phyloP scores from a whole-genome alignment of 1,139 yeast species.

The Candida gigantensis region DNA sequence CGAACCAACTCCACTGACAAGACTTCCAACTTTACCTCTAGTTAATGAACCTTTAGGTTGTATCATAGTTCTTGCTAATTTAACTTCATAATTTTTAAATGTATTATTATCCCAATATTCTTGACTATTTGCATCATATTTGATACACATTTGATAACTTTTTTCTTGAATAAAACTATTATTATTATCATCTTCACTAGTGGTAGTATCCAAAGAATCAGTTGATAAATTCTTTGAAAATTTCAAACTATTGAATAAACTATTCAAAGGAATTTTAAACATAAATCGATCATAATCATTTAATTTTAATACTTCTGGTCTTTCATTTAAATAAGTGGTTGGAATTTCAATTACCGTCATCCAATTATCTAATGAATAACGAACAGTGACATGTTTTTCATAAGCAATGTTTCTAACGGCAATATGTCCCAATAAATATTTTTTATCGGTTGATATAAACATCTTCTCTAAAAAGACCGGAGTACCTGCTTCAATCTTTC shows the following conservation, averaged over 20 bases:
- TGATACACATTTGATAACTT: conserved; percentile 54
- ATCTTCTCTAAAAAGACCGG: conserved; percentile 67
- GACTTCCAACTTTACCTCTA: background rate
- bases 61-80: conserved; percentile 32
- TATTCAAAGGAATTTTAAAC: conserved; percentile 53
- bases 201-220: conserved; percentile 10
- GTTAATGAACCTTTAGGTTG: conserved; percentile 7
- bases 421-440: conserved; percentile 65
- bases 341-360: conserved; percentile 67
- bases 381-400: conserved; percentile 60
- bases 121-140: conserved; percentile 47
- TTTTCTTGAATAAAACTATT: conserved; percentile 16
- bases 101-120: conserved; percentile 83
- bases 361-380: conserved; percentile 77
- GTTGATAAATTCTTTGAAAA: conserved; percentile 13
- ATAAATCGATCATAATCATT: conserved; percentile 59
- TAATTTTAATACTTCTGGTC: conserved; percentile 51
- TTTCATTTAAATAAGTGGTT: conserved; percentile 62
- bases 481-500: conserved; percentile 34
- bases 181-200: conserved; percentile 5
- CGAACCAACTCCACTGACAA: conserved; percentile 1
- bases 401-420: conserved; percentile 72
- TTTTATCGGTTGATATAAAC: conserved; percentile 58
- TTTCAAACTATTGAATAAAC: conserved; percentile 33
- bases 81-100: conserved; percentile 56